Evolutionary conservation across 805 yeast genomes (phyloP).

Genomic region (Wickerhamiella slavikovae): DNA sequence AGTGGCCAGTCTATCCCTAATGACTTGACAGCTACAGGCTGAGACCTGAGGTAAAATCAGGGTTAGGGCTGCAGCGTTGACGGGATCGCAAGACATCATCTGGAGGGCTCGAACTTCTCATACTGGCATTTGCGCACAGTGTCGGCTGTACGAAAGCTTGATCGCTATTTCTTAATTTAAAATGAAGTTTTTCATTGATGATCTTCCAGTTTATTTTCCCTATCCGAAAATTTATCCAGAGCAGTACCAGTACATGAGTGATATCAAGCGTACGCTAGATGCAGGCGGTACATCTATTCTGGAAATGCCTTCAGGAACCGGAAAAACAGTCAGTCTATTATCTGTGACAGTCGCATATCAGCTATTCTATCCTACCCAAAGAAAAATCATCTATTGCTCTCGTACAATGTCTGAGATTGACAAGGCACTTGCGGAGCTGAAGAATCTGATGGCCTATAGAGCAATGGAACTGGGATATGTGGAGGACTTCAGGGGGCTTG

Average conservation of each 20-base stretch:
- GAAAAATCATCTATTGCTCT: slow-evolving; percentile 89
- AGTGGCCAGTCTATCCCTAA: too few relatives aligned
- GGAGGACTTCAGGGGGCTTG: slow-evolving; percentile 87
- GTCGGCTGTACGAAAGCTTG: too few relatives aligned
- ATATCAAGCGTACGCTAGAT: slow-evolving; percentile 79
- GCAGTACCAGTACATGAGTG: slow-evolving; percentile 95
- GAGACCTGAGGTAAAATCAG: too few relatives aligned
- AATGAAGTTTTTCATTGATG: slow-evolving; percentile 74
- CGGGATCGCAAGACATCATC: too few relatives aligned
- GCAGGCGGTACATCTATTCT: slow-evolving; percentile 91
- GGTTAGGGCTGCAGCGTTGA: too few relatives aligned
- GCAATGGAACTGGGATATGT: slow-evolving; percentile 61
- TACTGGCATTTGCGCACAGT: too few relatives aligned
- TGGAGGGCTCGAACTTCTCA: too few relatives aligned
- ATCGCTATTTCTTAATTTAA: too few relatives aligned
- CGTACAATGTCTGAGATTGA: slow-evolving; percentile 99
- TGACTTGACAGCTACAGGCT: too few relatives aligned
- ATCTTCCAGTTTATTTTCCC: slow-evolving; percentile 86
- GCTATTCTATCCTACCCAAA: slow-evolving; percentile 76
- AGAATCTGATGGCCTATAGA: slow-evolving; percentile 72
- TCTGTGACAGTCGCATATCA: slow-evolving; percentile 91
- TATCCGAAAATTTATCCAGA: slow-evolving; percentile 95
- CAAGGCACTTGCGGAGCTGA: slow-evolving; percentile 83
- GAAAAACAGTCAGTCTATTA: slow-evolving; percentile 81
- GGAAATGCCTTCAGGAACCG: slow-evolving; percentile 99